Conservation (phyloP, 768 basidiomycete genomes). For the Lactifluus rugatus region DNA sequence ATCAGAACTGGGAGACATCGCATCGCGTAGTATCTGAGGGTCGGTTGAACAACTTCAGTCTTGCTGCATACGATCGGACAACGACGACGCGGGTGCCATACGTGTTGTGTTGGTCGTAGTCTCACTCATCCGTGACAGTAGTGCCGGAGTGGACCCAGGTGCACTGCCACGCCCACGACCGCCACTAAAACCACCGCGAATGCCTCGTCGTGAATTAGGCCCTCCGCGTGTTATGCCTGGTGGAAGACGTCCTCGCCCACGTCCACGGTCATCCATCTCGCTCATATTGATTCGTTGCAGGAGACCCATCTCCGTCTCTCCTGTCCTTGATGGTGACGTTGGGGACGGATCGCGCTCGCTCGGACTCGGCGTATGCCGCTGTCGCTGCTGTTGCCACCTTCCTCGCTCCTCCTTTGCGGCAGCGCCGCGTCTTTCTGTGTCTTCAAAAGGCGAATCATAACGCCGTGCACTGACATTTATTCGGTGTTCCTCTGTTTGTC, state of each 20-base stretch:
- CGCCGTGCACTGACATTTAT: neutral
- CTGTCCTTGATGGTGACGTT: neutral
- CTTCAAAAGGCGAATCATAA: neutral
- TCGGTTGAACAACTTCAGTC: neutral
- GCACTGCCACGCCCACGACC: conserved; percentile 1
- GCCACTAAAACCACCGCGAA: neutral
- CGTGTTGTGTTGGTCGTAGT: neutral
- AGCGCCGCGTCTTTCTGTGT: neutral
- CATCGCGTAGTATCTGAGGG: neutral
- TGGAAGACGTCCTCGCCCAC: conserved; percentile 1
- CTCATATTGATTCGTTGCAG: conserved; percentile 8
- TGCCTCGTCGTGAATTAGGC: neutral
- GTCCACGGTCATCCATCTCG: neutral
- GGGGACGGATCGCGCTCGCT: neutral
- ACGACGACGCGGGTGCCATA: neutral
- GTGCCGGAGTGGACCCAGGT: neutral
- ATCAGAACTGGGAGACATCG: neutral
- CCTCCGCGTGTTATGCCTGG: neutral
- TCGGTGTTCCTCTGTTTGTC: neutral
- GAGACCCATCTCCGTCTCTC: conserved; percentile 3
- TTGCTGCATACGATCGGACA: conserved; percentile 9
- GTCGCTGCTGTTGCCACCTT: neutral
- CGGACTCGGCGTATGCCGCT: neutral
- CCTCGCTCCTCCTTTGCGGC: neutral
- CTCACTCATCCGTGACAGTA: conserved; percentile 10